Evolutionary conservation across 202 grass and related monocot species (phyloP), one percentile per base, ranked within the genome.

Genomic region (Dendrocalamus latiflorus): DNA sequence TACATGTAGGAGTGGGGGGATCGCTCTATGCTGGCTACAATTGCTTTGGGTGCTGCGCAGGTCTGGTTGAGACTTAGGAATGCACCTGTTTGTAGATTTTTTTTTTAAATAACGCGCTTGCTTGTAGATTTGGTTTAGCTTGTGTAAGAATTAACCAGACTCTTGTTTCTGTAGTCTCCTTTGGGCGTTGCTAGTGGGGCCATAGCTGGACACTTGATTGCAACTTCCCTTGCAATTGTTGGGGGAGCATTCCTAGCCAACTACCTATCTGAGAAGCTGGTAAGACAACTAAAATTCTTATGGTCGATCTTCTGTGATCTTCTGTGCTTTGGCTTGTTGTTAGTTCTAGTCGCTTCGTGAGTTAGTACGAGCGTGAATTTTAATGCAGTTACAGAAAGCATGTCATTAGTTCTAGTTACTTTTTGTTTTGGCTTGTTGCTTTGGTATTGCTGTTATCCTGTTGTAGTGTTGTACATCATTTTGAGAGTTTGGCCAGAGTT

Each of bases 11-110:
- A 98, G 62, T 98, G 95, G 95, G 93, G 34, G 34, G 93, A 98
- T 66, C 91, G 93, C n/a, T 98, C 95, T 62, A 98, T 98, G 95
- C 81, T 98, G 56, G 95, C 93, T 83, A 98, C 95, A 71, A 95
- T 98, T 83, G 95, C 93, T 65, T 79, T 98, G 58, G 95, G 95
- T 73, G 95, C 91, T 83, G 93, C 95, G 59, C 95, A 98, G 93
- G 95, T 98, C 15, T 87, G 62, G 61, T 77, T 37, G 48, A 53
- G 15, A 58, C 20, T 50, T 80, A 47, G 38, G n/a, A 65, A 45
- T 10, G 9, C 12, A 4, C 55, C 33, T 25, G 59, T 22, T 74
- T 84, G 44, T 69, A 42, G 53, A 54, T 59, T 68, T 43, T 53
- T n/a, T n/a, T 53, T 53, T 53, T n/a, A n/a, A 6, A 53, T n/a